A percentile compares a stretch with the other conserved stretches of the same genome.
Evolutionary conservation across 306 rosid genomes (phyloP).

Genomic region (Comarum palustre): DNA sequence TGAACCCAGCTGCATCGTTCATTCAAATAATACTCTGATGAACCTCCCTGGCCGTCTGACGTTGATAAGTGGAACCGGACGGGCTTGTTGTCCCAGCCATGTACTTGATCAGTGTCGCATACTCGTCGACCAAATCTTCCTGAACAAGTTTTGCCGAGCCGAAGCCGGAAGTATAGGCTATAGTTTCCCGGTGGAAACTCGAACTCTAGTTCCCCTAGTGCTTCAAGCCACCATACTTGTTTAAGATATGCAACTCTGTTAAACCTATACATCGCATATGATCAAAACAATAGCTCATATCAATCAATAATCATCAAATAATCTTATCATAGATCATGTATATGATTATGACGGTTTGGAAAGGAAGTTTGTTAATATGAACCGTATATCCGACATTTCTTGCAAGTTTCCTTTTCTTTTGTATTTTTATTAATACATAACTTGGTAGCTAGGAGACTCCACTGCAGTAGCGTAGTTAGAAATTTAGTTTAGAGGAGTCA

Average conservation of each 20-base stretch:
- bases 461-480: no score
- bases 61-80: conserved; percentile 60
- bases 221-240: conserved; percentile 94
- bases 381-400: background rate
- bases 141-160: conserved; percentile 54
- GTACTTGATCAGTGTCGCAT: conserved; percentile 55
- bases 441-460: background rate
- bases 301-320: no score
- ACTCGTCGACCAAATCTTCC: conserved; percentile 55
- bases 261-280: conserved; percentile 39
- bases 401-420: background rate
- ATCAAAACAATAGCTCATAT: background rate
- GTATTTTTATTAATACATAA: background rate
- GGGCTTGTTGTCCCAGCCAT: conserved; percentile 86
- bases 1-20: conserved; percentile 54
- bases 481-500: no score
- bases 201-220: conserved; percentile 63
- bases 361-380: background rate
- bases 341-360: background rate
- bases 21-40: conserved; percentile 41
- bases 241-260: conserved; percentile 68
- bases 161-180: conserved; percentile 59
- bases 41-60: conserved; percentile 58
- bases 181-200: conserved; percentile 67
- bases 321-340: background rate